phyloP scores from a whole-genome alignment of 2,329 filamentous ascomycete species.

The Fusarium anthophilum region DNA sequence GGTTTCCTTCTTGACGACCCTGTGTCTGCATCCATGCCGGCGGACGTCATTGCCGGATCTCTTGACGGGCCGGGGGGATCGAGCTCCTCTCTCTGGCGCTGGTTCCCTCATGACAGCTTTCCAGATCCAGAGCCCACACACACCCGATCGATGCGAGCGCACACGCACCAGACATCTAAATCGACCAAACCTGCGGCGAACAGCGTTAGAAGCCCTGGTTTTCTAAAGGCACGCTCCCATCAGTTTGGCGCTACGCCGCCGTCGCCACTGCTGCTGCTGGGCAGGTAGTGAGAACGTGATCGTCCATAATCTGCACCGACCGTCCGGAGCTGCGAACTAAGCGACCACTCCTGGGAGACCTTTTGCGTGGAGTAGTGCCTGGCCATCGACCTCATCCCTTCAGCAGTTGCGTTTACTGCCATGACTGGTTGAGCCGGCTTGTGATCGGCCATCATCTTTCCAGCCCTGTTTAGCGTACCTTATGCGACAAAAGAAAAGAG shows the following conservation, averaged over 20 bases:
- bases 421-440: constrained; percentile 18
- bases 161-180: constrained; percentile 28
- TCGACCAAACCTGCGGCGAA: constrained; percentile 22
- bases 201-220: constrained; percentile 12
- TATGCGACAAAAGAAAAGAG: constrained; percentile 4
- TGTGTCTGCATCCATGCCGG: constrained; percentile 21
- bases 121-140: constrained; percentile 36
- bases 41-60: constrained; percentile 35
- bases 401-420: not conserved
- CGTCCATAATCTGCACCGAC: constrained; percentile 20
- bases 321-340: constrained; percentile 11
- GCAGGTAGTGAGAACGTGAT: constrained; percentile 10
- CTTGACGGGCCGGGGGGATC: constrained; percentile 31
- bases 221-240: constrained; percentile 15
- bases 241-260: constrained; percentile 18
- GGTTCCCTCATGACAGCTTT: constrained; percentile 38
- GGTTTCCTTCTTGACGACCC: constrained; percentile 16
- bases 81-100: constrained; percentile 22
- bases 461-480: constrained; percentile 17
- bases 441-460: constrained; percentile 23
- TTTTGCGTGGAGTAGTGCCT: not conserved
- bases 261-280: not conserved
- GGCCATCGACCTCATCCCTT: constrained; percentile 8
- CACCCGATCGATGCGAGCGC: constrained; percentile 33
- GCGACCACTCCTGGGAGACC: constrained; percentile 21